These are phyloP conservation scores for Creolimax fragrantissima DNA, from an alignment of 78 protist species.

Conservation along the genomic window DNA sequence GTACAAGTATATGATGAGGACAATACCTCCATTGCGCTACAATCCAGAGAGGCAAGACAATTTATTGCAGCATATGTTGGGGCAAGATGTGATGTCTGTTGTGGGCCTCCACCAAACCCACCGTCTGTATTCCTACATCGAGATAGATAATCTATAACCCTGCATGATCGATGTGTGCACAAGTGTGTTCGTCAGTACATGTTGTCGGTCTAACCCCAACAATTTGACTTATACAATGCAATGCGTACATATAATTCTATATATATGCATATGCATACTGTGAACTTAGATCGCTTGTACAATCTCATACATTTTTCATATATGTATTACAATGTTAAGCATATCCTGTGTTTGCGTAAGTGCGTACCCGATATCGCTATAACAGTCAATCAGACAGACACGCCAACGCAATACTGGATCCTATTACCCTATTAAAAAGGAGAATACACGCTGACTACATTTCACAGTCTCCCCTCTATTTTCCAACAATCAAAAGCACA, in stretches of 20 bases:
- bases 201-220: not conserved
- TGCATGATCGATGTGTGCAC: not conserved
- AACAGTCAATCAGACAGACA: too few species aligned
- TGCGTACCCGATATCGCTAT: too few species aligned
- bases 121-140: conserved; percentile 49
- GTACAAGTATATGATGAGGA: not conserved
- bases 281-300: too few species aligned
- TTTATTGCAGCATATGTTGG: conserved; percentile 94
- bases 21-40: conserved; percentile 43
- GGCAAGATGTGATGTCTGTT: conserved; percentile 83
- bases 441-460: too few species aligned
- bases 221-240: not conserved
- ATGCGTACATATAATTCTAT: not conserved
- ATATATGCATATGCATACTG: not conserved
- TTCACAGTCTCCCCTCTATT: too few species aligned
- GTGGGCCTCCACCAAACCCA: conserved; percentile 72
- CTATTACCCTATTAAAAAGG: too few species aligned
- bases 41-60: not conserved
- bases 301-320: too few species aligned
- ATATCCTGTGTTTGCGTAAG: too few species aligned
- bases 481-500: not conserved
- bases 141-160: not conserved
- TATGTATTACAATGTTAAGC: too few species aligned
- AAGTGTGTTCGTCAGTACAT: not conserved
- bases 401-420: too few species aligned